Evolutionary conservation across 495 filamentous ascomycete genomes (phyloP), one percentile per base, ranked within the genome.

Genomic region (Penicilliopsis zonata): DNA sequence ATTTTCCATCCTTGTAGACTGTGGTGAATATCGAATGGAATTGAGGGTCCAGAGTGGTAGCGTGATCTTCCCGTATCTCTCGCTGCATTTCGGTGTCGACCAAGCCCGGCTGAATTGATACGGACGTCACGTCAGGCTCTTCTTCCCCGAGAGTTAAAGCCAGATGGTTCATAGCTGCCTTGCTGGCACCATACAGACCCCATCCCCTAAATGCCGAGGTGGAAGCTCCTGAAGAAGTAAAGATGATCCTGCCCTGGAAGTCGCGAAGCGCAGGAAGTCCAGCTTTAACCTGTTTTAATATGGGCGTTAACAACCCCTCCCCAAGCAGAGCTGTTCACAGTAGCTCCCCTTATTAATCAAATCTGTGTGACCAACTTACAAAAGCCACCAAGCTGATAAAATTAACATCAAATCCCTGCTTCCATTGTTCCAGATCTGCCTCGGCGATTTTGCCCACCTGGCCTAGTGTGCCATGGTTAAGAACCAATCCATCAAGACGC

Each of bases 1-100:
- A 54, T 29, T 70, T 65, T n/a, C 84, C 84, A 3, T 62, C 53
- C 46, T 69, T 64, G 49, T 86, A 69, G 36, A 84, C 67, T n/a
- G 63, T 50, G 12, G 64, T 61, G 48, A 94, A 95, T 44, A 71
- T 79, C n/a, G 67, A 59, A 36, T 73, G 70, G 38, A 78, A 68
- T 31, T 76, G 65, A 14, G 61, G 55, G 27, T 77, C 63, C 80
- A 96, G 80, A 13, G 55, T 63, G 0, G 52, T 50, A 19, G 55
- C 50, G 43, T 88, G 82, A 31, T 73, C 64, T 25, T 87, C 78
- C 33, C 90, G 65, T 20, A 98, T 65, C 28, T 79, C 72, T 28
- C 70, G 69, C 52, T 95, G 90, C 88, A 98, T 98, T 23, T 85
- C 82, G 2, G 88, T 98, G 49, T 95, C 81, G 16, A 90, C 76